A percentile compares a stretch with the other conserved stretches of the same genome.
These are phyloP conservation scores for Trebouxiophyceae sp. DNA, from an alignment of 163 green algal genomes.

Conservation along the genomic window DNA sequence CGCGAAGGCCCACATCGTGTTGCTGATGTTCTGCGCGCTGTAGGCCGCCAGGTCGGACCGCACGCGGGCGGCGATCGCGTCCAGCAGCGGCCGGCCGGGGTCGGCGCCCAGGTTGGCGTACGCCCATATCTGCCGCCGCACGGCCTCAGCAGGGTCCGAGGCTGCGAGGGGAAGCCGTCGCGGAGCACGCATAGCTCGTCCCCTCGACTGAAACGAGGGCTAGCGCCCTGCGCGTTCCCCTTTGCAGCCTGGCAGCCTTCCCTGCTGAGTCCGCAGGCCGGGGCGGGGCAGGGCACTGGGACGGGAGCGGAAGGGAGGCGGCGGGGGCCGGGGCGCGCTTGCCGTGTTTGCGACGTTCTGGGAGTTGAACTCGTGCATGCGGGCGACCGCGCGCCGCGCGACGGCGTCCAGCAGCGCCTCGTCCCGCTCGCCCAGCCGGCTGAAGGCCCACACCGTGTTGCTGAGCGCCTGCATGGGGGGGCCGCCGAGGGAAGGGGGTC, in stretches of 20 bases:
- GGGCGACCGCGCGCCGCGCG: neutral
- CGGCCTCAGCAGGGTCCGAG: neutral
- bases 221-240: too few relatives aligned
- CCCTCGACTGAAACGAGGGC: too few relatives aligned
- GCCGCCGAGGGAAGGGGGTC: neutral
- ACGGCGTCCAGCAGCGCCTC: conserved; percentile 27
- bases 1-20: conserved; percentile 35
- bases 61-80: conserved; percentile 5
- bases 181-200: too few relatives aligned
- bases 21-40: conserved; percentile 35
- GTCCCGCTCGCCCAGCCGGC: conserved; percentile 32
- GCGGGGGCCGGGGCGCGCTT: too few relatives aligned
- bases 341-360: conserved; percentile 48
- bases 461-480: conserved; percentile 28
- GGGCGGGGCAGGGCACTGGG: neutral
- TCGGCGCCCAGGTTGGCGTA: conserved; percentile 37
- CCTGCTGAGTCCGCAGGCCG: neutral
- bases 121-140: conserved; percentile 30
- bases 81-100: conserved; percentile 15
- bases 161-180: too few relatives aligned
- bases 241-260: too few relatives aligned
- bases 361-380: conserved; percentile 39
- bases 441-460: conserved; percentile 43
- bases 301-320: too few relatives aligned
- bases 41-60: conserved; percentile 5